These are phyloP conservation scores for Acrocalymma vagum DNA, from an alignment of 2,329 filamentous ascomycete species.

Conservation along the genomic window DNA sequence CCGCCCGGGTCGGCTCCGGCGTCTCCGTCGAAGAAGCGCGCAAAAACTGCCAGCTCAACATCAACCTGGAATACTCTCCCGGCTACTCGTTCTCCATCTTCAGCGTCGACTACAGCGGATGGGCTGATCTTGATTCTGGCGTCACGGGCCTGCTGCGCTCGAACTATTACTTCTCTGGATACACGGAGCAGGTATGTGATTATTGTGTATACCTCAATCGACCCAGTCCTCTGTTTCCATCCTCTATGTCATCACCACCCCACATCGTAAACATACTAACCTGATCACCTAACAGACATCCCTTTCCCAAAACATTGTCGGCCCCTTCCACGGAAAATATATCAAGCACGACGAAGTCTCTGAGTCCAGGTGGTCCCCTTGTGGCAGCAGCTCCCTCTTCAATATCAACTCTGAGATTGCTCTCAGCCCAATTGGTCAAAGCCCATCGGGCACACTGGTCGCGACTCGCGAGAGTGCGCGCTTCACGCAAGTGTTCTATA, in stretches of 20 bases:
- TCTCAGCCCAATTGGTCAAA: constrained; percentile 32
- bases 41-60: constrained; percentile 50
- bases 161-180: constrained; percentile 48
- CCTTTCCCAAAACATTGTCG: constrained; percentile 37
- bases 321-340: constrained; percentile 55
- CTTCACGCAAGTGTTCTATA: constrained; percentile 35
- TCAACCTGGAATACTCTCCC: constrained; percentile 40
- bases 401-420: constrained; percentile 42
- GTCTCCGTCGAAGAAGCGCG: constrained; percentile 35
- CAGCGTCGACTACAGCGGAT: constrained; percentile 45
- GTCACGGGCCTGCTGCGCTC: constrained; percentile 44
- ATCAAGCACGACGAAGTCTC: constrained; percentile 52
- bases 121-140: constrained; percentile 43
- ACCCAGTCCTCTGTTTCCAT: constrained; percentile 1
- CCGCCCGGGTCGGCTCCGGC: constrained; percentile 35
- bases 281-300: constrained; percentile 15
- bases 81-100: constrained; percentile 49
- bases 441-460: constrained; percentile 32
- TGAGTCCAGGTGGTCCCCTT: constrained; percentile 39
- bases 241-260: not conserved
- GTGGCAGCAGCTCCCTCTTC: constrained; percentile 33
- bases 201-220: not conserved
- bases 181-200: constrained; percentile 32
- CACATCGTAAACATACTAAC: not conserved
- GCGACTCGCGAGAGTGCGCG: constrained; percentile 33